phyloP scores from a whole-genome alignment of 129 eudicot genomes.

The Escallonia rubra region DNA sequence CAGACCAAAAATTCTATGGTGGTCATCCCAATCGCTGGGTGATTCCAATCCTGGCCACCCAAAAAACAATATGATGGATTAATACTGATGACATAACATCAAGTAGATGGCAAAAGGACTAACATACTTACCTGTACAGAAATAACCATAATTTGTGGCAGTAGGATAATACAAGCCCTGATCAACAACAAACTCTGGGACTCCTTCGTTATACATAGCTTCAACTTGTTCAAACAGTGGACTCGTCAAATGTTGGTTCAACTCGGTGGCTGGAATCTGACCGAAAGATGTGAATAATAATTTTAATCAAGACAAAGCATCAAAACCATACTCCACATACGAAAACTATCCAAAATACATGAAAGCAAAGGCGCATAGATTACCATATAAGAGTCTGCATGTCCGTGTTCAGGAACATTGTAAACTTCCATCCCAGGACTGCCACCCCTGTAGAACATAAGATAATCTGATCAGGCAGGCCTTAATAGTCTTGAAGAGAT shows the following conservation, averaged over 20 bases:
- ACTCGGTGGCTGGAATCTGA: slow-evolving; percentile 61
- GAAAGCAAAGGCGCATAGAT: background rate
- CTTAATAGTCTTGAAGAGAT: too few species aligned
- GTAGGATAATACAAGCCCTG: slow-evolving; percentile 81
- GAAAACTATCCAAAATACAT: background rate
- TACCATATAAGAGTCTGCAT: slow-evolving; percentile 59
- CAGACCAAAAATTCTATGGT: slow-evolving; percentile 80
- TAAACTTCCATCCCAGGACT: slow-evolving; percentile 58
- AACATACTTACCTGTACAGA: slow-evolving; percentile 59
- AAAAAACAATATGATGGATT: background rate
- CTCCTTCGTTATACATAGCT: slow-evolving; percentile 76
- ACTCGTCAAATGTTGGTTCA: slow-evolving; percentile 41
- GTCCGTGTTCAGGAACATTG: slow-evolving; percentile 50
- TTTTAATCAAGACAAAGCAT: background rate
- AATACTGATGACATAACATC: background rate
- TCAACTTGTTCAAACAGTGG: slow-evolving; percentile 33
- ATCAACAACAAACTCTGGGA: slow-evolving; percentile 68
- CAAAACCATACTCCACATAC: background rate
- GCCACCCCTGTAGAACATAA: slow-evolving; percentile 45
- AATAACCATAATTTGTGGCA: slow-evolving; percentile 64
- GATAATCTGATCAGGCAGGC: slow-evolving; percentile 11
- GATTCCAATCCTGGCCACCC: slow-evolving; percentile 60
- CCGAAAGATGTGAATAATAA: background rate
- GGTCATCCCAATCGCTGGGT: slow-evolving; percentile 84
- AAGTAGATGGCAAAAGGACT: background rate